Percentiles rank a stretch among this genome's conserved stretches.
These are phyloP conservation scores for Gaeumannomyces tritici DNA, from an alignment of 2,329 filamentous ascomycete genomes.

Conservation along the genomic window DNA sequence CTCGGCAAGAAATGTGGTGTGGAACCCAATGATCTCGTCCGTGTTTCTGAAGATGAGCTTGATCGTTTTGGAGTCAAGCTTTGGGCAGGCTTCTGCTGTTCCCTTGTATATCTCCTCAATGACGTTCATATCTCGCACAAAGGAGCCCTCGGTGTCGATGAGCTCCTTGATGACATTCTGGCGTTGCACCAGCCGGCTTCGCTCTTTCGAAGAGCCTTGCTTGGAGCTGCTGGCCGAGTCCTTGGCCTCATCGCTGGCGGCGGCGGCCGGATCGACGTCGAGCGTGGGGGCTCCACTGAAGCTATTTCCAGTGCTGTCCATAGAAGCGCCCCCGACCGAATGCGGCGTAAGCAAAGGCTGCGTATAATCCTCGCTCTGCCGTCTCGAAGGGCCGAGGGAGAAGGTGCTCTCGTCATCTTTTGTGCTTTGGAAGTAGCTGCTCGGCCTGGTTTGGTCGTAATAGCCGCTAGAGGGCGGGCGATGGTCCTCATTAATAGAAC, in stretches of 20 bases:
- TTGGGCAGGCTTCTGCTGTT: conserved; percentile 72
- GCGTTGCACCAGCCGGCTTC: conserved; percentile 68
- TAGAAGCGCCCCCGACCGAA: conserved; percentile 36
- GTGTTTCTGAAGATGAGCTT: conserved; percentile 90
- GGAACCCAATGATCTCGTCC: conserved; percentile 81
- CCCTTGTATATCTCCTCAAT: conserved; percentile 97
- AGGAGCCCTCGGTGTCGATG: conserved; percentile 84
- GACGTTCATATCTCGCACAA: conserved; percentile 92
- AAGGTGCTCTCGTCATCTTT: conserved; percentile 30
- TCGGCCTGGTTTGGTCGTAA: conserved; percentile 30
- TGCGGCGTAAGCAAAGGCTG: conserved; percentile 32
- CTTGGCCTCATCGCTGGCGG: conserved; percentile 6
- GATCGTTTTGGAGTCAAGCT: conserved; percentile 73
- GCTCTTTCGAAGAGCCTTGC: conserved; percentile 41
- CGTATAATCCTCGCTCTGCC: conserved; percentile 34
- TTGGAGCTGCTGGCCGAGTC: conserved; percentile 10
- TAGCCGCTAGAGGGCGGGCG: conserved; percentile 27
- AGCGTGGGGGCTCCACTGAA: background rate
- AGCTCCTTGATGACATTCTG: conserved; percentile 84
- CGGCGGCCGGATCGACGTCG: conserved; percentile 18
- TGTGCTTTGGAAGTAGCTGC: conserved; percentile 27
- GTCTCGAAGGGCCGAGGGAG: conserved; percentile 32
- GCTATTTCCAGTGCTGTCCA: conserved; percentile 26
- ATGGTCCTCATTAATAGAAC: conserved; percentile 18
- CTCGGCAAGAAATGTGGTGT: conserved; percentile 66